Conservation (phyloP, 805 yeast genomes). For the Phaffomyces opuntiae region DNA sequence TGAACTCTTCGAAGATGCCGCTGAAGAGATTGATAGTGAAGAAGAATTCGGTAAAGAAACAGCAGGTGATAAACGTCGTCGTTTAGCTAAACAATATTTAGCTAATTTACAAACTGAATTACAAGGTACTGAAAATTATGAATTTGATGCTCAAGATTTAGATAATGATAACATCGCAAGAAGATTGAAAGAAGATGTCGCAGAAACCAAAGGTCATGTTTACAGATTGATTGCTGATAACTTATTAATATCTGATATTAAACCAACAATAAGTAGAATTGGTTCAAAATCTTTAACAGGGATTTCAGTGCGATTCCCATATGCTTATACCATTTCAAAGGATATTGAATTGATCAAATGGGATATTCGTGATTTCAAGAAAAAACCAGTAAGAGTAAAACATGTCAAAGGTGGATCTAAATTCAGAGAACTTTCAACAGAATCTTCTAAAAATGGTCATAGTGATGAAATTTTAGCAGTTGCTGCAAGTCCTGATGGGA, state of each 20-base stretch:
- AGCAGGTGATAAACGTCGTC: constrained; percentile 89
- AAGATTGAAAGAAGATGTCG: constrained; percentile 80
- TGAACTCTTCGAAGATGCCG: constrained; percentile 27
- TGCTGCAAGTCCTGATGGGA: constrained; percentile 84
- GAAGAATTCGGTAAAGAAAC: constrained; percentile 71
- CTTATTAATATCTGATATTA: constrained; percentile 34
- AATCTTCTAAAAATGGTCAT: constrained; percentile 63
- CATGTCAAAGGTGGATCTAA: constrained; percentile 58
- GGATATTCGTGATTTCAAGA: constrained; percentile 48
- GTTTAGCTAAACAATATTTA: constrained; percentile 89
- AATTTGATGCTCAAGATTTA: constrained; percentile 84
- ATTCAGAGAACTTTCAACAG: constrained; percentile 31
- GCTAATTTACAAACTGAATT: constrained; percentile 65
- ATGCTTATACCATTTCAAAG: constrained; percentile 75
- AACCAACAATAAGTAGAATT: constrained; percentile 44
- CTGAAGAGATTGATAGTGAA: constrained; percentile 46
- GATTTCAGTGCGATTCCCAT: constrained; percentile 31
- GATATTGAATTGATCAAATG: constrained; percentile 77
- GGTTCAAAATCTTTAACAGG: constrained; percentile 52
- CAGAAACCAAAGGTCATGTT: constrained; percentile 80
- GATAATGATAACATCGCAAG: constrained; percentile 81
- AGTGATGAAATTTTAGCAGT: constrained; percentile 67
- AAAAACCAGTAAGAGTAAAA: constrained; percentile 59
- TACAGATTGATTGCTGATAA: constrained; percentile 59
- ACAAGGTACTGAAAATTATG: constrained; percentile 29